These are phyloP conservation scores for Cyclocybe aegerita DNA, from an alignment of 768 basidiomycete genomes.

Conservation along the genomic window DNA sequence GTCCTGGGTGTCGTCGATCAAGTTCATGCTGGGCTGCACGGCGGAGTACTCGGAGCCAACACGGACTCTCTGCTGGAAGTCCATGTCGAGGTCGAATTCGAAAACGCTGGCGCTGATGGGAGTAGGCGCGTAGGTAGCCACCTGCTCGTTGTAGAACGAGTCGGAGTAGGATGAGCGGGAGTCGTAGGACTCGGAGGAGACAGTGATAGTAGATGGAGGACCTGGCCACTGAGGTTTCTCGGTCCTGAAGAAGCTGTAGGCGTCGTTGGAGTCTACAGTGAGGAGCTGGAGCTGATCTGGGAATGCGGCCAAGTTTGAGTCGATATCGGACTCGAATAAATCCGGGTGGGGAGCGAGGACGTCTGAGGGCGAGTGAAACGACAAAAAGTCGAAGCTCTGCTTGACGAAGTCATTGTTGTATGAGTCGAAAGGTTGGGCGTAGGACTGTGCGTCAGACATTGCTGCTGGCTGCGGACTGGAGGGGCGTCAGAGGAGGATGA, in stretches of 20 bases:
- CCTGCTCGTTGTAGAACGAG: slow-evolving; percentile 63
- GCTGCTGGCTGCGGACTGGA: slow-evolving; percentile 27
- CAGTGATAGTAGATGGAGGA: slow-evolving; percentile 77
- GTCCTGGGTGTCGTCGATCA: slow-evolving; percentile 47
- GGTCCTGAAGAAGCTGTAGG: slow-evolving; percentile 63
- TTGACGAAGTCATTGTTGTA: slow-evolving; percentile 36
- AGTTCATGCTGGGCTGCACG: slow-evolving; percentile 34
- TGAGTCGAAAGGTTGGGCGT: slow-evolving; percentile 29
- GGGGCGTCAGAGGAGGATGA: slow-evolving; percentile 22
- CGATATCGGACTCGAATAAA: slow-evolving; percentile 82
- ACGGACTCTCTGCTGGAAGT: slow-evolving; percentile 56
- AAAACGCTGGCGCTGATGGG: slow-evolving; percentile 46
- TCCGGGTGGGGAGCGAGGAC: slow-evolving; percentile 78
- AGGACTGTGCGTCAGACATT: slow-evolving; percentile 35
- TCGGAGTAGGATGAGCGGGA: slow-evolving; percentile 67
- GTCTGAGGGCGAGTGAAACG: slow-evolving; percentile 67
- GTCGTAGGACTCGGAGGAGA: slow-evolving; percentile 77
- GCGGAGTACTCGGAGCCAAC: slow-evolving; percentile 60
- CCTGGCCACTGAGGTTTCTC: slow-evolving; percentile 59
- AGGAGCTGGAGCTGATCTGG: slow-evolving; percentile 66
- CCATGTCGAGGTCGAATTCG: slow-evolving; percentile 68
- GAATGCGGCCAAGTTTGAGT: slow-evolving; percentile 65
- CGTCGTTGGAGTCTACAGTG: slow-evolving; percentile 62
- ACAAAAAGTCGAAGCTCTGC: slow-evolving; percentile 62
- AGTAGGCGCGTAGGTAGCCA: slow-evolving; percentile 43